Evolutionary conservation across 257 asterid species (phyloP).

Genomic region (Verbena officinalis): DNA sequence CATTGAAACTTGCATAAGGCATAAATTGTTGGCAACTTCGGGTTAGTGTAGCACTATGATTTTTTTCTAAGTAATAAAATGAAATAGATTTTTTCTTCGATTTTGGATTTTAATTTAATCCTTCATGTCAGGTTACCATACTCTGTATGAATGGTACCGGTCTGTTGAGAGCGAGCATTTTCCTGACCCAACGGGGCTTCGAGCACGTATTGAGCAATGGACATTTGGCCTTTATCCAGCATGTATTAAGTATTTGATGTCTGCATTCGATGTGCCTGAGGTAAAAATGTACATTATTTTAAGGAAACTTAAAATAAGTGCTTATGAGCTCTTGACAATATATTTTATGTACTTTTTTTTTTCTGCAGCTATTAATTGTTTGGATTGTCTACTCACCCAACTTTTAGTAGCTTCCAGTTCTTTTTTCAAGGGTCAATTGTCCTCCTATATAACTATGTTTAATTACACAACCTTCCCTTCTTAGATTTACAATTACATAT

Average conservation of each 20-base stretch:
- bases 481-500: too few species aligned
- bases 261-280: constrained; percentile 97
- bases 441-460: too few species aligned
- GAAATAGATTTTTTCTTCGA: neutral
- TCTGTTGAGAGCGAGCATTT: constrained; percentile 93
- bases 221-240: constrained; percentile 98
- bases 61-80: neutral
- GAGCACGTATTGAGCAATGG: constrained; percentile 94
- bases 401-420: too few species aligned
- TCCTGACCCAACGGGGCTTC: constrained; percentile 97
- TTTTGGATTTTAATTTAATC: neutral
- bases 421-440: too few species aligned
- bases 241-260: constrained; percentile 96
- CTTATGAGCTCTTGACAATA: too few species aligned
- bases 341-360: too few species aligned
- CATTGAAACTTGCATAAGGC: constrained; percentile 85
- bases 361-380: too few species aligned
- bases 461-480: too few species aligned
- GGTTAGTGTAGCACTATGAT: constrained; percentile 46
- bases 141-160: constrained; percentile 89
- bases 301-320: too few species aligned
- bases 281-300: constrained; percentile 35
- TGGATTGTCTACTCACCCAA: too few species aligned
- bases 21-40: constrained; percentile 83
- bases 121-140: constrained; percentile 77